Evolutionary conservation across 805 yeast genomes (phyloP), one percentile per base, ranked within the genome.

Genomic region (Pichia ethanolica): DNA sequence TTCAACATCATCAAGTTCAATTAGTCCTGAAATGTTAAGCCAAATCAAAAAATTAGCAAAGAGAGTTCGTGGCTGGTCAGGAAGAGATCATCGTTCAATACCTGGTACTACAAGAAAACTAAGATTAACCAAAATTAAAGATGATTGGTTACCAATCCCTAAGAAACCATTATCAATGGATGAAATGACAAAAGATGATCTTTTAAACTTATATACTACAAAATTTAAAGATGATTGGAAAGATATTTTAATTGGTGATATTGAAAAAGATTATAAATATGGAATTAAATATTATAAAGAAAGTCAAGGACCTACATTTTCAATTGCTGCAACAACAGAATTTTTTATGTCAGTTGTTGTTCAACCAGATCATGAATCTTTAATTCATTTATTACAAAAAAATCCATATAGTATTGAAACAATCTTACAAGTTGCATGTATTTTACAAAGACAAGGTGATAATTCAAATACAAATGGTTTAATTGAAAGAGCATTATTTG

Each of bases 1-100:
- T 56, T 75, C 86, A 1, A 78, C 88, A n/a, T 77, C 89, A 0
- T 80, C 90, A 0, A 71, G 82, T 3, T 78, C 83, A 35, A 75
- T 81, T 0, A 76, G 86, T 0, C 91, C 90, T 0, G 89, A 83
- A 53, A 76, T 79, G 20, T 64, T 85, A 49, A 77, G 73, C 45
- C 87, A 82, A 58, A 77, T 83, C 55, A 83, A 79, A 57, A 73
- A 74, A 65, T 53, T 74, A 66, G 74, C 79, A 7, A 70, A 74
- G 48, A 62, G 76, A n/a, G 79, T 86, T 0, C 73, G 86, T 57
- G 89, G 89, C 27, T 88, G 96, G 96, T 85, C 89, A 42, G 95
- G 95, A 0, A 77, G 78, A 53, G 95, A 87, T 59, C 78, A 82
- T 53, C 67, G 84, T 44, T 69, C 79, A 6, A 78, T 86, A 3